Base-by-base conservation (phyloP, 768 basidiomycete genomes). In the Phylloporus sp. region DNA sequence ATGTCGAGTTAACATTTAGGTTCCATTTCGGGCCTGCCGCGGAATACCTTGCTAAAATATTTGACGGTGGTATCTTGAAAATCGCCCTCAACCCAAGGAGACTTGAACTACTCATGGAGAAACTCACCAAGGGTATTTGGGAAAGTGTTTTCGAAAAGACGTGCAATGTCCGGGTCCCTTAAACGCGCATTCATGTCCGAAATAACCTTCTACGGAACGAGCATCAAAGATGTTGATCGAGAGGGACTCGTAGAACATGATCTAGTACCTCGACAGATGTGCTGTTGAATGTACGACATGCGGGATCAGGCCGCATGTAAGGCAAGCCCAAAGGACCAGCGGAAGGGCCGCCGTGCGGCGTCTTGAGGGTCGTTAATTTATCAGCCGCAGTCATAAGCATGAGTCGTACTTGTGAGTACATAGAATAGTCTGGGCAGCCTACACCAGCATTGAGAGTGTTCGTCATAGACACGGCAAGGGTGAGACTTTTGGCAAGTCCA, bases 81-180 rank as follows among this genome's bases (percentile, higher is more conserved):
- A 40, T 32, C 15, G 38, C 15, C 21, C 41, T 42, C 20, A 44
- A 17, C 13, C 24, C 31, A 20, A 22, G 21, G 24, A 23, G 3
- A 14, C 6, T 9, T 13, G 4, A 18, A 34, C 22, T 20, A 27
- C 7, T 20, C 32, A 2, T 28, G 32, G 24, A 38, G 31, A 9
- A 24, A 59, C 71, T 48, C 53, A 85, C 85, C 86, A 36, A 90
- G 74, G 0, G 87, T 90, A 55, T 87, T 87, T 4, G 87, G 87
- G 58, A 88, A 87, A 1, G 86, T 82, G 51, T 89, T 90, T 63
- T 88, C 86, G 53, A 90, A 90, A 18, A 90, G 61, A 40, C 84
- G 76, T 11, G 86, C 87, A 42, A 90, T 53, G 56, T 90, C 87
- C 0, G 86, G 82, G 58, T 90, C 84, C 60, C 81, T 87, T 46